Evolutionary conservation across 345 rosid genomes (phyloP), one percentile per base, ranked within the genome.

Genomic region (Ceriops decandra): DNA sequence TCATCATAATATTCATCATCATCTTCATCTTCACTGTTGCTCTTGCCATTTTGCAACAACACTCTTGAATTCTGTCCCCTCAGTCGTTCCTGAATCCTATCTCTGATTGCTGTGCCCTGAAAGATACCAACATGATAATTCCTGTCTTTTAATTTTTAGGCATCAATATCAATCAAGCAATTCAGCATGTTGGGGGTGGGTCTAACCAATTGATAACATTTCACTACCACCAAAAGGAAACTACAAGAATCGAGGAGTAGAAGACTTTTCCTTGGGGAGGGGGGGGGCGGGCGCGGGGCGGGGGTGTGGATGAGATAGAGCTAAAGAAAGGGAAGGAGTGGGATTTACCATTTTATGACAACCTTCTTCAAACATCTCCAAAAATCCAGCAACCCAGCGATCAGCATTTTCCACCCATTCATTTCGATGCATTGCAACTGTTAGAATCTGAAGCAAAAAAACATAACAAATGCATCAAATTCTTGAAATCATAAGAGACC

Each of bases 291-390:
- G n/a, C n/a, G n/a, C n/a, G n/a, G n/a, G 57, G 26, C 1, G 46
- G 59, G 16, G 4, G 16, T 1, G 5, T 5, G 58, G 59, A 5
- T 8, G 59, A 9, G 17, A 54, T 56, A 31, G 59, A 16, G 49
- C 19, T 4, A 15, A 42, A 56, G 6, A 56, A 16, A 3, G 26
- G 24, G 38, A 16, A 54, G 24, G 6, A 56, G 28, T 10, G 27
- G 24, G 42, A 16, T 58, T 21, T 6, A 83, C 91, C 91, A 87
- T 85, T 81, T 87, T 85, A 72, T 87, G 91, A 72, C 86, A 87
- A 22, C 86, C 80, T 77, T 86, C 88, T 79, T 87, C 86, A 56
- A 87, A 87, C 89, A 87, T 87, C 70, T 87, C 91, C 13, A 87
- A 88, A 72, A 83, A 87, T 52, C 91, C 91, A 68, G 84, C 89